Percentiles rank a stretch among this genome's conserved stretches.
These are phyloP conservation scores for Phytopythium chamaehyphon DNA, from an alignment of 352 stramenopile genomes.

Conservation along the genomic window DNA sequence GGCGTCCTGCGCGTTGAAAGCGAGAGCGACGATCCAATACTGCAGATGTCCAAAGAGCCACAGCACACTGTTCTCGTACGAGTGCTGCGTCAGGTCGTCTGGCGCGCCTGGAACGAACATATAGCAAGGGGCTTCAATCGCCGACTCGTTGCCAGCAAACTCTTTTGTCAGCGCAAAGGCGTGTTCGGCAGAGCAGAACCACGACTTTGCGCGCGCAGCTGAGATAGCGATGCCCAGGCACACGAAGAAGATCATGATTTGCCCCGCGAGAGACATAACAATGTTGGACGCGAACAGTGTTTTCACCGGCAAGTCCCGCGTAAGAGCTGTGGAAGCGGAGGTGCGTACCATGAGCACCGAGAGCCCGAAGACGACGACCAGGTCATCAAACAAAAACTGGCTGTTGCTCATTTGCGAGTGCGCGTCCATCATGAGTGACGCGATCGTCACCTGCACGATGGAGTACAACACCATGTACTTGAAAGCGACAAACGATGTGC, in stretches of 20 bases:
- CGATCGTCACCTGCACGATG: slow-evolving; percentile 78
- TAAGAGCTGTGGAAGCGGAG: slow-evolving; percentile 28
- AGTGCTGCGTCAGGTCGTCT: slow-evolving; percentile 55
- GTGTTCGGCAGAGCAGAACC: slow-evolving; percentile 58
- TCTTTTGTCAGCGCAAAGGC: slow-evolving; percentile 37
- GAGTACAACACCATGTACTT: slow-evolving; percentile 93
- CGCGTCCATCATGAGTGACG: slow-evolving; percentile 58
- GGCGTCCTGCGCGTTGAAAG: slow-evolving; percentile 58
- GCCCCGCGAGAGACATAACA: slow-evolving; percentile 48
- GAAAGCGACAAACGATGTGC: slow-evolving; percentile 86
- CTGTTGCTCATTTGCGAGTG: slow-evolving; percentile 70
- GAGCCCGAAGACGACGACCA: slow-evolving; percentile 65
- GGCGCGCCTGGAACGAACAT: slow-evolving; percentile 45
- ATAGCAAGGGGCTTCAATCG: slow-evolving; percentile 59
- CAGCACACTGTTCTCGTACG: slow-evolving; percentile 74
- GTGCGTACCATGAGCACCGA: slow-evolving; percentile 76
- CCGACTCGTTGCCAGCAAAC: slow-evolving; percentile 19
- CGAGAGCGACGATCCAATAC: slow-evolving; percentile 68
- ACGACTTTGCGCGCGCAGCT: slow-evolving; percentile 39
- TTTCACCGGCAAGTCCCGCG: slow-evolving; percentile 38
- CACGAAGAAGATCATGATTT: slow-evolving; percentile 48
- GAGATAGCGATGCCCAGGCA: slow-evolving; percentile 58
- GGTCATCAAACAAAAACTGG: slow-evolving; percentile 78
- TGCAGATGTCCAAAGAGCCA: slow-evolving; percentile 79
- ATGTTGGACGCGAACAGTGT: slow-evolving; percentile 65